Evolutionary conservation across 208 protist species (phyloP).

Genomic region (Crithidia brevicula): DNA sequence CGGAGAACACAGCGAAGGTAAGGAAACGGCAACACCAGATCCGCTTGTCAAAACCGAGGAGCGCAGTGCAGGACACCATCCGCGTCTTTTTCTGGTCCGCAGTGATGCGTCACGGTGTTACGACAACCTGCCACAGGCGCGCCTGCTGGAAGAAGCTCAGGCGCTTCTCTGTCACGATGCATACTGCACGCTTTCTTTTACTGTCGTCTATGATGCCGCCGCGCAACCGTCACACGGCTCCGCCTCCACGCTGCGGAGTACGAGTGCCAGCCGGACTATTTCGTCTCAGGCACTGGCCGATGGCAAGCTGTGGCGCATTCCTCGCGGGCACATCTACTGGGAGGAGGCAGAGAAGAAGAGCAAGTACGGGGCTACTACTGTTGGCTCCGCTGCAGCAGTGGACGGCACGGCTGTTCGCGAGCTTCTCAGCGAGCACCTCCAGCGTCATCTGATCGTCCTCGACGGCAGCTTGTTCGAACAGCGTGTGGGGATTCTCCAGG

Average conservation of each 20-base stretch:
- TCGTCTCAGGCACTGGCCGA: constrained; percentile 18
- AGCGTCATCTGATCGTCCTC: constrained; percentile 50
- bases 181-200: constrained; percentile 49
- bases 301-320: constrained; percentile 38
- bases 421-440: constrained; percentile 47
- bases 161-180: constrained; percentile 45
- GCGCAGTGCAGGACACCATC: not conserved
- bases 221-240: not conserved
- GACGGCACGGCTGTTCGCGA: constrained; percentile 42
- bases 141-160: constrained; percentile 41
- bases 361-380: not conserved
- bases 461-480: constrained; percentile 51
- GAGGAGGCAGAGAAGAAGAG: constrained; percentile 40
- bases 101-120: constrained; percentile 75
- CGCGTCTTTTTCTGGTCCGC: constrained; percentile 30
- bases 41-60: not conserved
- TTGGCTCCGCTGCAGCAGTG: not conserved
- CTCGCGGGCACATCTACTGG: constrained; percentile 48
- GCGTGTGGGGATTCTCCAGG: constrained; percentile 63
- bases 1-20: not conserved
- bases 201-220: not conserved
- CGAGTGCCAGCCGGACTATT: constrained; percentile 28
- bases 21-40: not conserved
- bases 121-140: constrained; percentile 64
- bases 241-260: constrained; percentile 19